Conservation (phyloP, 345 rosid species). For the Microthlaspi erraticum region DNA sequence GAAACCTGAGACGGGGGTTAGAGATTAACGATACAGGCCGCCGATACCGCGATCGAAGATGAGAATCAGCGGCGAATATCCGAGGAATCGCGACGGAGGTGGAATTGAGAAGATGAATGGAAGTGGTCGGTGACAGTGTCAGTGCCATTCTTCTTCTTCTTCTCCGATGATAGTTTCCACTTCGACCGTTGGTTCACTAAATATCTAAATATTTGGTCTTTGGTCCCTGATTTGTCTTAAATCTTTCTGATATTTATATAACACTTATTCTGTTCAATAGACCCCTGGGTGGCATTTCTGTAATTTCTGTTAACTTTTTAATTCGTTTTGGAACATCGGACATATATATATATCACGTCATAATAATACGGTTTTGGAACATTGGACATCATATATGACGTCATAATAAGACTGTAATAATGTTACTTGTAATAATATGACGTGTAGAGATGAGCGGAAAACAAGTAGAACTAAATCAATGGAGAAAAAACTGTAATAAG, state of each 20-base stretch:
- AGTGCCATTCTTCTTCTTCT: slow-evolving; percentile 35
- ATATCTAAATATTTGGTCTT: slow-evolving; percentile 15
- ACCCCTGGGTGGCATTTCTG: background rate
- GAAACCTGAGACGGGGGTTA: slow-evolving; percentile 25
- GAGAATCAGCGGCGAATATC: slow-evolving; percentile 21
- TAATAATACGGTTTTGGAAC: too few species aligned
- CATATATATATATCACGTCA: background rate
- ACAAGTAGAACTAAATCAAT: too few species aligned
- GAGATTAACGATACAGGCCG: slow-evolving; percentile 34
- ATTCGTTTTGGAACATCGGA: background rate
- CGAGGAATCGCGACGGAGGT: slow-evolving; percentile 31
- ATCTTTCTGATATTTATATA: background rate
- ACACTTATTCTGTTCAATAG: background rate
- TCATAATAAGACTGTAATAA: too few species aligned
- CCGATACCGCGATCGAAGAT: slow-evolving; percentile 15
- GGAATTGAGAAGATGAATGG: slow-evolving; percentile 36
- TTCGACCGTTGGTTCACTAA: slow-evolving; percentile 33
- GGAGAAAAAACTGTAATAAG: too few species aligned
- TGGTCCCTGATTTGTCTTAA: slow-evolving; percentile 2
- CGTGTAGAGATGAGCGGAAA: too few species aligned
- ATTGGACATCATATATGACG: too few species aligned
- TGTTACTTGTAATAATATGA: too few species aligned
- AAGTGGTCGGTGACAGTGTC: slow-evolving; percentile 13
- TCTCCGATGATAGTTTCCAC: background rate
- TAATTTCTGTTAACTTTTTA: background rate